phyloP scores from a whole-genome alignment of 2,329 filamentous ascomycete genomes.

The Aspergillus puulaauensis region DNA sequence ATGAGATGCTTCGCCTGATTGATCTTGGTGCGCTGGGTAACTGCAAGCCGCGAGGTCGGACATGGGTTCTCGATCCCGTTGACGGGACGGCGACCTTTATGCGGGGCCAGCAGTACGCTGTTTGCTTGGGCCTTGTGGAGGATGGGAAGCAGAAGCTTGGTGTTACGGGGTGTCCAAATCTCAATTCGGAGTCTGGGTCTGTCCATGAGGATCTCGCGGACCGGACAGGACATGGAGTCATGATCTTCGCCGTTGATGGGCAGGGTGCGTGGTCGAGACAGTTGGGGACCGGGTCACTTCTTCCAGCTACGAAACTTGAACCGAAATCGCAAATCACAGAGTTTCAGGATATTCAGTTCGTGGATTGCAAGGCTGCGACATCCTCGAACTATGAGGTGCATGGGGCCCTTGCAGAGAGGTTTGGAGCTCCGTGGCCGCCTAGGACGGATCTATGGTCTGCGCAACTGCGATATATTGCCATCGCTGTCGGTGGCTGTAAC shows the following conservation, averaged over 20 bases:
- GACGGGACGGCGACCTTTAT: constrained; percentile 66
- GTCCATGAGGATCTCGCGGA: constrained; percentile 45
- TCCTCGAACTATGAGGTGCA: constrained; percentile 41
- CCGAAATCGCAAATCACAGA: constrained; percentile 24
- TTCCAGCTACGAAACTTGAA: constrained; percentile 33
- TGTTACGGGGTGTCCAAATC: constrained; percentile 63
- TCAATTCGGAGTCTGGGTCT: constrained; percentile 43
- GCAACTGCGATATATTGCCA: constrained; percentile 55
- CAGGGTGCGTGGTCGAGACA: constrained; percentile 44
- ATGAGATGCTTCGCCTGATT: constrained; percentile 63
- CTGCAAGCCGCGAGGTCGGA: constrained; percentile 41
- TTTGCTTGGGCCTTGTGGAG: constrained; percentile 59
- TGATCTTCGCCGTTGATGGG: constrained; percentile 50
- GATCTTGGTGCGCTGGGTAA: constrained; percentile 54
- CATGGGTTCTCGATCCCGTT: constrained; percentile 66
- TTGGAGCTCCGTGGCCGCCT: constrained; percentile 48
- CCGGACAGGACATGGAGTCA: constrained; percentile 47
- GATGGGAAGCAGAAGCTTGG: constrained; percentile 58
- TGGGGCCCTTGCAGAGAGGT: constrained; percentile 37
- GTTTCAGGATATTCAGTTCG: constrained; percentile 42
- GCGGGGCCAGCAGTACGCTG: constrained; percentile 61
- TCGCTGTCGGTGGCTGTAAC: constrained; percentile 51
- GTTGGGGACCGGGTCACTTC: constrained; percentile 36
- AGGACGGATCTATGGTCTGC: constrained; percentile 53
- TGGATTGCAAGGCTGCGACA: constrained; percentile 41